Percentiles rank a stretch among this genome's conserved stretches.
These are phyloP conservation scores for Hypocrella siamensis DNA, from an alignment of 2,329 filamentous ascomycete species.

Conservation along the genomic window DNA sequence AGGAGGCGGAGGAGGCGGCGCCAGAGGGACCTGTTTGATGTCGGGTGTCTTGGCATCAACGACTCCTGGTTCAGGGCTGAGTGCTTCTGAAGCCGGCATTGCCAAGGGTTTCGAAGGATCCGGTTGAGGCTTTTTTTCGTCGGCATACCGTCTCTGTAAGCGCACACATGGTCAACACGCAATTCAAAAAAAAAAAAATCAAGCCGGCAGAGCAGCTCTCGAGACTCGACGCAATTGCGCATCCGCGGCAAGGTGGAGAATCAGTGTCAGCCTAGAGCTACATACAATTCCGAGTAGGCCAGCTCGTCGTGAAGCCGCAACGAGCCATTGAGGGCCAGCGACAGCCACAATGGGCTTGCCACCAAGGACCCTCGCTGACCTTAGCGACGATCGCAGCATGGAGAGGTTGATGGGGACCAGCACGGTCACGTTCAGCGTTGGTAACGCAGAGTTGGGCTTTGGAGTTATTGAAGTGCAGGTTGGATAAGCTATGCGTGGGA, in stretches of 20 bases:
- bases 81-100: conserved; percentile 37
- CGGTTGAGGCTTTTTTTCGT: conserved; percentile 34
- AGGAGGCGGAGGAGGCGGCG: conserved; percentile 8
- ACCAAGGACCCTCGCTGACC: conserved; percentile 45
- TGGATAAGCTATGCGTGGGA: conserved; percentile 17
- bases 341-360: conserved; percentile 35
- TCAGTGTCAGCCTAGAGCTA: conserved; percentile 1
- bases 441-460: too few species aligned
- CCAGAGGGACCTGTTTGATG: conserved; percentile 16
- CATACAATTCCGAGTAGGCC: conserved; percentile 15
- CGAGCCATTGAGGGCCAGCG: conserved; percentile 43
- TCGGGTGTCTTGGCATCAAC: conserved; percentile 4
- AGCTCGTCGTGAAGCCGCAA: conserved; percentile 18
- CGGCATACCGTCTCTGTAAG: conserved; percentile 39
- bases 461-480: too few species aligned
- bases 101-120: conserved; percentile 32
- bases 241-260: neutral
- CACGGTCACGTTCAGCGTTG: conserved; percentile 5
- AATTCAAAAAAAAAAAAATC: too few species aligned
- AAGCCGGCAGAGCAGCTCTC: too few species aligned
- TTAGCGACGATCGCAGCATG: conserved; percentile 57
- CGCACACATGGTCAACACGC: neutral
- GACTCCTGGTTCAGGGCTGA: conserved; percentile 27
- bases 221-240: too few species aligned
- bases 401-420: conserved; percentile 30